Base-by-base conservation (phyloP, 768 basidiomycete genomes). In the Rhodotorula taiwanensis region DNA sequence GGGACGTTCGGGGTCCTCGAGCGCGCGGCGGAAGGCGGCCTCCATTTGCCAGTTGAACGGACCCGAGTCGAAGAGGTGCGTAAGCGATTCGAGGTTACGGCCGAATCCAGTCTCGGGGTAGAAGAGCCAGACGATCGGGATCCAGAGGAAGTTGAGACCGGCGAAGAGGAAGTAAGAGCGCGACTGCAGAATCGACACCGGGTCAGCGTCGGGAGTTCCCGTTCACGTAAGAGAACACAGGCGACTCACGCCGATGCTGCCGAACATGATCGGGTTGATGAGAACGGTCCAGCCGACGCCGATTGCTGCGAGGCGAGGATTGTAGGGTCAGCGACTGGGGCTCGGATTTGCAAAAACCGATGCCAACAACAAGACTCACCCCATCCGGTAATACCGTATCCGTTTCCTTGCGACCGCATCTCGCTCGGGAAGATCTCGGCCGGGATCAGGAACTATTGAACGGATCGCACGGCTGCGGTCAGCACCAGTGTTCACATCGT, bases 371-470 rank as follows among this genome's bases (percentile, higher is more conserved):
- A 31, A 11, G 18, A 27, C 51, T 31, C 5, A 39, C 66, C 70
- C 70, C 70, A 71, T 7, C 70, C 70, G 23, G 66, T 58, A 43
- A 71, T 63, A 21, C 70, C 70, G 53, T 67, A 71, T 10, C 65
- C 70, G 51, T 71, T 71, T 8, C 70, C 70, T 48, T 71, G 65
- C 30, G 66, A 66, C 10, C 70, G 62, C 52, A 71, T 58, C 48
- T 66, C 58, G 33, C 55, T 52, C 21, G 70, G 70, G 59, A 71
- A 71, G 54, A 71, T 64, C 52, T 70, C 70, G 28, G 70, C 64
- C 8, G 69, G 66, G 42, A 31, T 28, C n/a, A 55, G 30, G 28
- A 16, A 44, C 5, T 28, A 25, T 9, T 25, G 20, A 13, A 21
- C 13, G 43, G n/a, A n/a, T n/a, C n/a, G n/a, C n/a, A n/a, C n/a